phyloP scores from a whole-genome alignment of 2,329 filamentous ascomycete species.

The Elsinoe australis region DNA sequence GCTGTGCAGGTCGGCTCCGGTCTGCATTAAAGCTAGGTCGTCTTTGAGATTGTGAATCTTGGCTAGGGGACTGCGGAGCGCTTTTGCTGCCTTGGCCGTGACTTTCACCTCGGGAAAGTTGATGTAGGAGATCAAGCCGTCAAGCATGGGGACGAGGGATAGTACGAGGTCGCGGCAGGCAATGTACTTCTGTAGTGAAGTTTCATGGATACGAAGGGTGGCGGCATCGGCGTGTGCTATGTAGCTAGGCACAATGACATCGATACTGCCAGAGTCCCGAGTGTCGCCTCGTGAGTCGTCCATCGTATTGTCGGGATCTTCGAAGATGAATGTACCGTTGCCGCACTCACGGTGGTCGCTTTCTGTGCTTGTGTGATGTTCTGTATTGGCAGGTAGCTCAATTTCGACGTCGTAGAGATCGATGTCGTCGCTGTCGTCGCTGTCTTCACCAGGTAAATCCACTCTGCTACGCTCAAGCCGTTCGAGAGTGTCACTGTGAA shows the following conservation, averaged over 20 bases:
- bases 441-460: background rate
- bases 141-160: background rate
- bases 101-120: background rate
- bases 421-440: background rate
- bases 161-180: background rate
- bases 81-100: background rate
- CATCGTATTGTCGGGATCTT: conserved; percentile 1
- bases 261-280: background rate
- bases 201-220: background rate
- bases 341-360: background rate
- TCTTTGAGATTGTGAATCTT: background rate
- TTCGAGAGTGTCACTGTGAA: background rate
- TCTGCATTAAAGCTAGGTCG: background rate
- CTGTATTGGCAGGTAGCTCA: background rate
- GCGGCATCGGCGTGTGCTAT: background rate
- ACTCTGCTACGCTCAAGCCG: background rate
- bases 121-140: conserved; percentile 1
- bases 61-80: background rate
- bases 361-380: background rate
- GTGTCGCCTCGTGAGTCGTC: background rate
- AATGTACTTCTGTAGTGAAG: conserved; percentile 1
- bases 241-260: background rate
- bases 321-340: conserved; percentile 1
- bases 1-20: background rate
- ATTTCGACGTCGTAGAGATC: background rate